A percentile compares a stretch with the other conserved stretches of the same genome.
phyloP scores from a whole-genome alignment of 176 grass and related monocot species.

The Stipa capillata region DNA sequence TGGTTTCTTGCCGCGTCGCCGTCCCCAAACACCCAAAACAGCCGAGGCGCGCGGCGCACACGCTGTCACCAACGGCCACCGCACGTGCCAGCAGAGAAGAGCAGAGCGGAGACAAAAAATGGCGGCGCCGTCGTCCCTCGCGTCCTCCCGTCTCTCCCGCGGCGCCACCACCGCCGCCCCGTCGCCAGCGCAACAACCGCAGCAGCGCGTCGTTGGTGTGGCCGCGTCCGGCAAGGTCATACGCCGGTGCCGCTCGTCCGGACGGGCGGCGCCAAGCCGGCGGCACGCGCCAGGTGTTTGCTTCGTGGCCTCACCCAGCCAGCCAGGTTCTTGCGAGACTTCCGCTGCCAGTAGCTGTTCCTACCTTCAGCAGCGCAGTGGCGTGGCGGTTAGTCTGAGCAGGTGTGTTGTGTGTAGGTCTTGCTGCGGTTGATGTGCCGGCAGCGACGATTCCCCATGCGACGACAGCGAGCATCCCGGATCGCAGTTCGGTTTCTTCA shows the following conservation, averaged over 20 bases:
- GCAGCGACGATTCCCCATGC: not conserved
- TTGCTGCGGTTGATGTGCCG: conserved; percentile 33
- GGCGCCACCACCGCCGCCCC: not conserved
- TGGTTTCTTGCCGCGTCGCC: not conserved
- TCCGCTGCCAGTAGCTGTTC: not conserved
- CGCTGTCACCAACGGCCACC: not conserved
- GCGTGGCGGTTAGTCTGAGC: not conserved
- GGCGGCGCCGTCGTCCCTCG: conserved; percentile 28
- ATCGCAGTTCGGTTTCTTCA: conserved; percentile 35
- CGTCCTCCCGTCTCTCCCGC: not conserved
- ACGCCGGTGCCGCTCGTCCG: not conserved
- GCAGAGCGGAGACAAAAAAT: too few species aligned
- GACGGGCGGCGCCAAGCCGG: conserved; percentile 7
- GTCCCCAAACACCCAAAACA: not conserved
- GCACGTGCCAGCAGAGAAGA: not conserved
- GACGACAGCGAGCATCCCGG: not conserved
- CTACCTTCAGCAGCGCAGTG: not conserved
- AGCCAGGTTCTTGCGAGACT: conserved; percentile 32
- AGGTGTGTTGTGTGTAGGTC: not conserved
- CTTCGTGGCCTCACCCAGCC: conserved; percentile 43
- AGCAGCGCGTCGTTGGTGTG: not conserved
- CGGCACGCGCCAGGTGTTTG: conserved; percentile 41
- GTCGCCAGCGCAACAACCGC: too few species aligned
- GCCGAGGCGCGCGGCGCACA: not conserved
- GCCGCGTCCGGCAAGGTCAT: not conserved